Conservation (phyloP, 129 eudicot genomes). For the Centaurea solstitialis region DNA sequence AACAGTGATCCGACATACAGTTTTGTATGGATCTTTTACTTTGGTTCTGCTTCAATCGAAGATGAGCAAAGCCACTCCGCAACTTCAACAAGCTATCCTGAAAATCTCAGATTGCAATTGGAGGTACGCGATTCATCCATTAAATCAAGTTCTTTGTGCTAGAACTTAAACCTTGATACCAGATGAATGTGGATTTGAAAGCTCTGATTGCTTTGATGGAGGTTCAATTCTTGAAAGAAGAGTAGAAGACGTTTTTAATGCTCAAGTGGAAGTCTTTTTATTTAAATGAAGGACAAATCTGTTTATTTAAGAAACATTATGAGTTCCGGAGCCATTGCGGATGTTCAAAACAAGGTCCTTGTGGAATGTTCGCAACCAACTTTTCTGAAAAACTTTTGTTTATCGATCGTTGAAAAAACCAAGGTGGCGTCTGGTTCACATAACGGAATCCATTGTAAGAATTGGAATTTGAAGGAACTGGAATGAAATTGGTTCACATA, state of each 20-base stretch:
- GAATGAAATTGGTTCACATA: too few species aligned
- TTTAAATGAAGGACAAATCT: neutral
- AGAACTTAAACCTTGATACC: neutral
- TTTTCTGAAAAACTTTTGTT: neutral
- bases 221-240: too few species aligned
- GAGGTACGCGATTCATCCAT: neutral
- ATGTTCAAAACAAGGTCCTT: too few species aligned
- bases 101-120: neutral
- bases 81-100: neutral
- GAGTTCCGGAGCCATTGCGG: too few species aligned
- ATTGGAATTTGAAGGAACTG: too few species aligned
- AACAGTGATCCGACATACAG: neutral
- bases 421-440: too few species aligned
- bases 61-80: neutral
- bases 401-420: neutral
- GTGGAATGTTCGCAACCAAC: neutral
- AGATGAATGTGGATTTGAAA: neutral
- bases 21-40: neutral
- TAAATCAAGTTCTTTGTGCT: neutral
- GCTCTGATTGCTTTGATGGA: too few species aligned
- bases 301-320: too few species aligned
- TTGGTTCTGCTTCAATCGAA: neutral
- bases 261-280: neutral
- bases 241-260: neutral
- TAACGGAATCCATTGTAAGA: too few species aligned